Evolutionary conservation across 306 rosid genomes (phyloP).

Genomic region (Macrotyloma uniflorum): DNA sequence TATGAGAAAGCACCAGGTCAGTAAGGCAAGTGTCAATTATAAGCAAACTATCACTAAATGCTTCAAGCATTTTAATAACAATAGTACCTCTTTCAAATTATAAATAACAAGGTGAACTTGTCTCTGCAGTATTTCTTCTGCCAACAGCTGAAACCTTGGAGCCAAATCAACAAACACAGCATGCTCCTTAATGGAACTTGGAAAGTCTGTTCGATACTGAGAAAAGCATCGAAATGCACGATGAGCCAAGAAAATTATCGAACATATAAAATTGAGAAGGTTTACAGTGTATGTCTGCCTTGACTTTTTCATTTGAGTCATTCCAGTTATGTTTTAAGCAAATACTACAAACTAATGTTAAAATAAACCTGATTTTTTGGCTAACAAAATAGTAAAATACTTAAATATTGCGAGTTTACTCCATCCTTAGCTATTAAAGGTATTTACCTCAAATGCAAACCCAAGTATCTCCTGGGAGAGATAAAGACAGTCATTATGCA

Average conservation of each 20-base stretch:
- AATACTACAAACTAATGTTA: slow-evolving; percentile 9
- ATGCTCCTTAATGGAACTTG: slow-evolving; percentile 83
- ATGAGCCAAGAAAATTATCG: slow-evolving; percentile 37
- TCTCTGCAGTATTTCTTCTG: slow-evolving; percentile 82
- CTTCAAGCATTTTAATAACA: slow-evolving; percentile 38
- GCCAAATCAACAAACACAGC: slow-evolving; percentile 91
- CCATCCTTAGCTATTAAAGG: slow-evolving; percentile 8
- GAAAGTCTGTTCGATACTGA: slow-evolving; percentile 89
- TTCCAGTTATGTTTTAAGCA: slow-evolving; percentile 20
- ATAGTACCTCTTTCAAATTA: slow-evolving; percentile 82
- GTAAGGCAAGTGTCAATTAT: slow-evolving; percentile 14
- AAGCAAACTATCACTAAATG: slow-evolving; percentile 18
- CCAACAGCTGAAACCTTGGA: slow-evolving; percentile 84
- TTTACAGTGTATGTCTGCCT: slow-evolving; percentile 24
- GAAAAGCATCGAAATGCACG: slow-evolving; percentile 36
- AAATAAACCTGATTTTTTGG: background rate
- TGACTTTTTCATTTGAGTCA: slow-evolving; percentile 1
- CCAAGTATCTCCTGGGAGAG: slow-evolving; percentile 90
- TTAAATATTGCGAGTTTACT: slow-evolving; percentile 16
- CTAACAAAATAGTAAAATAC: background rate
- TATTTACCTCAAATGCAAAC: slow-evolving; percentile 89
- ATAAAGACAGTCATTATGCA: slow-evolving; percentile 95
- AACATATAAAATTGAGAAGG: slow-evolving; percentile 1
- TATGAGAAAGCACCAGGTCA: slow-evolving; percentile 32
- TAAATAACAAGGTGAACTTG: slow-evolving; percentile 78